phyloP scores from a whole-genome alignment of 129 eudicot species.

The Tagetes erecta region DNA sequence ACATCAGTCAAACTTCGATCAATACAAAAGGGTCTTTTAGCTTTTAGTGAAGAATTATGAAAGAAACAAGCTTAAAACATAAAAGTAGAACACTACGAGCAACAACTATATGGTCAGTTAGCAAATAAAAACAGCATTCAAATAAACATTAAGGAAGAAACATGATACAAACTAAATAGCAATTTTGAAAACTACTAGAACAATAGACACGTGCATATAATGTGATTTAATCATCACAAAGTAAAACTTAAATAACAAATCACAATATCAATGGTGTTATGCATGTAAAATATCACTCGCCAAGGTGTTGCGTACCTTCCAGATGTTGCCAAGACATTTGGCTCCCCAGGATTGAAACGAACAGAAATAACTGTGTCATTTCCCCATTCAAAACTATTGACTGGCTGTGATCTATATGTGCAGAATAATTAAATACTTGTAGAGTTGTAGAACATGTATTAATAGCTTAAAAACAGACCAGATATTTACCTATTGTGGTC shows the following conservation, averaged over 20 bases:
- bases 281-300: neutral
- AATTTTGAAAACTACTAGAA: neutral
- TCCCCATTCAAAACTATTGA: slow-evolving; percentile 86
- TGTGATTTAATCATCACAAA: neutral
- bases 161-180: neutral
- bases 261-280: neutral
- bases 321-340: slow-evolving; percentile 82
- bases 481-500: slow-evolving; percentile 77
- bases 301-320: slow-evolving; percentile 50
- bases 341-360: slow-evolving; percentile 95
- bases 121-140: neutral
- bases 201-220: slow-evolving; percentile 4
- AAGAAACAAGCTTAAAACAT: neutral
- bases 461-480: neutral
- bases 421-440: neutral
- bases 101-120: neutral
- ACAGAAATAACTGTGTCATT: slow-evolving; percentile 72
- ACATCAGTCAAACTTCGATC: too few relatives aligned
- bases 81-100: neutral
- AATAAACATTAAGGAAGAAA: neutral
- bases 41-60: neutral
- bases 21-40: neutral
- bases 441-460: neutral
- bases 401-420: slow-evolving; percentile 76
- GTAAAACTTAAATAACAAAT: slow-evolving; percentile 12